Percentiles rank a stretch among this genome's conserved stretches.
phyloP scores from a whole-genome alignment of 78 protist genomes.

The Monosiga brevicollis region DNA sequence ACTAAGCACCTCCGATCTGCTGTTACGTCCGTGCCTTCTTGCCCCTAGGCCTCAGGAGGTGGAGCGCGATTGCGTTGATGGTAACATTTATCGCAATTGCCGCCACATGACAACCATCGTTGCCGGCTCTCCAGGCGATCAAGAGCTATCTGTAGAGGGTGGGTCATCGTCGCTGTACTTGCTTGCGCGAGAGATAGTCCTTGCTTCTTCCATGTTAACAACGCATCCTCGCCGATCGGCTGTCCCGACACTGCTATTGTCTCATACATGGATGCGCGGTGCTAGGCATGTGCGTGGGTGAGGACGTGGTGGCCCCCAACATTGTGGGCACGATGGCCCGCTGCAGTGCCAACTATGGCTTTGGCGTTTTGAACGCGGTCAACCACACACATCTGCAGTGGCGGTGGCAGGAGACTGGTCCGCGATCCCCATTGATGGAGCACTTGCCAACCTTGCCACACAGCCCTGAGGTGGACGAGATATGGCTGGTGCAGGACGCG shows the following conservation, averaged over 20 bases:
- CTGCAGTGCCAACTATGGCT: not conserved
- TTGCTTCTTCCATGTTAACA: not conserved
- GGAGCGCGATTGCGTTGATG: not conserved
- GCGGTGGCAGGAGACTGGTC: not conserved
- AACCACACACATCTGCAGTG: not conserved
- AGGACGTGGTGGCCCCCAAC: not conserved
- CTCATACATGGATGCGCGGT: not conserved
- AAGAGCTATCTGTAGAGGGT: too few species aligned
- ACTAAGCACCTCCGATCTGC: not conserved
- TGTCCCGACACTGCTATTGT: not conserved
- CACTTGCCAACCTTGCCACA: not conserved
- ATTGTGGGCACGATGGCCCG: not conserved
- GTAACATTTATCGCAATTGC: not conserved
- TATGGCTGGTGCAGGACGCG: not conserved
- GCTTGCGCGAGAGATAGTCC: not conserved
- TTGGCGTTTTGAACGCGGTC: not conserved
- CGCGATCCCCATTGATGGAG: not conserved
- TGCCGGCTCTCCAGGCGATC: too few species aligned
- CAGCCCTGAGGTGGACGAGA: not conserved
- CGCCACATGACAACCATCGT: not conserved
- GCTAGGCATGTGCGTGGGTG: not conserved
- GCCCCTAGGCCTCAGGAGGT: not conserved
- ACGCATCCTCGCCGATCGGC: not conserved
- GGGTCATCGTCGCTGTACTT: not conserved
- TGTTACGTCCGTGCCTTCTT: not conserved